Conservation (phyloP, 2,329 filamentous ascomycete genomes). For the Davidsoniella virescens region DNA sequence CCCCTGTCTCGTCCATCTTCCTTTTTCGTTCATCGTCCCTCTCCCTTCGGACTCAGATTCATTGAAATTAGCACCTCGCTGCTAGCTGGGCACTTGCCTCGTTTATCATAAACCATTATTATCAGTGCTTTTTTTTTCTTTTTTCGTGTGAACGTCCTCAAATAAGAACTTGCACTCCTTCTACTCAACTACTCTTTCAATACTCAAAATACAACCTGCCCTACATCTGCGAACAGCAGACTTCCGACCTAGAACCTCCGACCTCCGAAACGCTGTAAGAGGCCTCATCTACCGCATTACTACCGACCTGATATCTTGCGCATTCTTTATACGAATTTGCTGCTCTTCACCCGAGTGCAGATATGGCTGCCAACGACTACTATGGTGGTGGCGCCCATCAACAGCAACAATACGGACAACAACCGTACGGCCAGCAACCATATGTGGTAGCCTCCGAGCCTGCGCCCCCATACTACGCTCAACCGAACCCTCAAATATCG, state of each 20-base stretch:
- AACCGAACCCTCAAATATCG: constrained; percentile 1
- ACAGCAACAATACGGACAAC: constrained; percentile 7
- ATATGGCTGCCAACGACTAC: constrained; percentile 14
- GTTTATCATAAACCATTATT: not conserved
- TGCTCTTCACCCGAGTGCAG: not conserved
- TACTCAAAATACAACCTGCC: not conserved
- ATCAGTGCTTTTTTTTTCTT: not conserved
- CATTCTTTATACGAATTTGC: not conserved
- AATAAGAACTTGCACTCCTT: not conserved
- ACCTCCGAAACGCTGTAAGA: no score
- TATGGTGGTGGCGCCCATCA: constrained; percentile 9
- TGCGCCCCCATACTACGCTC: constrained; percentile 11
- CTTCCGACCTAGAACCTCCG: no score
- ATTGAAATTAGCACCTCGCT: not conserved
- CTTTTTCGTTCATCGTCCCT: not conserved
- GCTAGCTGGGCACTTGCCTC: not conserved
- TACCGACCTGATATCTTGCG: not conserved
- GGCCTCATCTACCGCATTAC: not conserved
- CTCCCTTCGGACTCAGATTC: not conserved
- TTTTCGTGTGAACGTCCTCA: not conserved
- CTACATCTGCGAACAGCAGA: no score
- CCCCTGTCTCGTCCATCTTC: not conserved
- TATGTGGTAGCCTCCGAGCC: constrained; percentile 4
- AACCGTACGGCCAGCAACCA: constrained; percentile 7
- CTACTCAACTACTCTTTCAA: not conserved